A percentile compares a stretch with the other conserved stretches of the same genome.
Conservation (phyloP, 768 basidiomycete genomes). For the Tubosaeta brunneosetosa region DNA sequence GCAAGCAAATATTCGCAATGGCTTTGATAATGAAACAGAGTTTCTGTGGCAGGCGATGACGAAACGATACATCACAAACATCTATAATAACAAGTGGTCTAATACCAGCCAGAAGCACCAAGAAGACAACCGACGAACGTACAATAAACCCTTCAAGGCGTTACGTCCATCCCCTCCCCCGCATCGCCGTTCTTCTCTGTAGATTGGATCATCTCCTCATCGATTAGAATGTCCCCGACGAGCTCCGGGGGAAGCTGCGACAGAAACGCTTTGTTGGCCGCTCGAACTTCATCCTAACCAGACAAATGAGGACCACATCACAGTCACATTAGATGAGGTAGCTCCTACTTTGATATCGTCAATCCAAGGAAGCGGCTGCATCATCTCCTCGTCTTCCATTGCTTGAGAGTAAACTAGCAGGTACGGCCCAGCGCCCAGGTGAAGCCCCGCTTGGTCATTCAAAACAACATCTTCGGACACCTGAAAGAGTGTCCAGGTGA, state of each 20-base stretch:
- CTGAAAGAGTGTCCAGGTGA: slow-evolving; percentile 33
- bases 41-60: neutral
- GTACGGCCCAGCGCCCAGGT: slow-evolving; percentile 74
- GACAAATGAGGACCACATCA: neutral
- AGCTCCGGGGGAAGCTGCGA: slow-evolving; percentile 29
- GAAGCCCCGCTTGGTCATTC: slow-evolving; percentile 64
- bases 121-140: neutral
- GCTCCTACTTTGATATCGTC: slow-evolving; percentile 25
- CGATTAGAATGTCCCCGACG: slow-evolving; percentile 21
- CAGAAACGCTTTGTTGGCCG: slow-evolving; percentile 36
- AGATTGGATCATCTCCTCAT: slow-evolving; percentile 3
- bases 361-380: slow-evolving; percentile 23
- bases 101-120: neutral
- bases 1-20: too few relatives aligned
- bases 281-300: slow-evolving; percentile 32
- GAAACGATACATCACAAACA: neutral
- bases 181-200: neutral
- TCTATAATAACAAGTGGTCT: neutral
- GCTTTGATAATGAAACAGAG: too few relatives aligned
- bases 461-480: slow-evolving; percentile 67
- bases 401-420: slow-evolving; percentile 62
- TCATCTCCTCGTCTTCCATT: slow-evolving; percentile 13
- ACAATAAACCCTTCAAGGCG: neutral
- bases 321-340: too few relatives aligned
- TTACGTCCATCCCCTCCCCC: slow-evolving; percentile 17